Evolutionary conservation across 768 basidiomycete species (phyloP), one percentile per base, ranked within the genome.

Genomic region (Hirschioporus abietinus): DNA sequence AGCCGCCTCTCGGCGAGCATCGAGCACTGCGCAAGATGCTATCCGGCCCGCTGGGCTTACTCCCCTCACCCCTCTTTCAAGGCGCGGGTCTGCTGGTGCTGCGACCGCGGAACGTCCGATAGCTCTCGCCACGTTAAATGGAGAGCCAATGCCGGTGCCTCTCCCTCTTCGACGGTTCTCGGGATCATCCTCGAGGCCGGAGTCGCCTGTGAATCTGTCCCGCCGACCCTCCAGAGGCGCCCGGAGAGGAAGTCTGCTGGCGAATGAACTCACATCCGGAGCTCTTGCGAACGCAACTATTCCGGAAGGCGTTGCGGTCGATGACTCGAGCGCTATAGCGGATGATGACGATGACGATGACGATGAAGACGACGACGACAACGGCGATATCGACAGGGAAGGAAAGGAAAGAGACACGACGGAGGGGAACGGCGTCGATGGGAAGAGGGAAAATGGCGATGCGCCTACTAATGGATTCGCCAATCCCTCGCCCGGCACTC

Each of bases 1-100:
- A 17, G 83, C 77, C 15, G 42, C 70, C 8, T 87, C 87, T 0
- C 79, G 83, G n/a, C 76, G 79, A 24, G 74, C 77, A 30, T 82
- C 80, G 52, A 68, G 70, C 66, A 67, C 69, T 17, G 24, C 71
- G 71, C 24, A 67, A 71, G 18, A 67, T 67, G 6, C 70, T 67
- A 10, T 24, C 65, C 35, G 35, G 12, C 58, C 20, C 27, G 30
- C 25, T n/a, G 23, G 58, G 23, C 9, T 27, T 9, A 25, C 25
- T 17, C 8, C 61, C 34, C n/a, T 58, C 63, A 18, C 68, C 67
- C 9, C 65, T 66, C 7, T 69, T 66, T 58, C 61, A 65, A 8
- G 71, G 68, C 9, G 68, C 71, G 10, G 64, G 58, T 12, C 63
- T 66, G 67, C 17, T 61, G 64, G 23, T 60, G 35, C 9, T 65